phyloP scores from a whole-genome alignment of 805 yeast genomes.

The Nakazawaea pomicola region DNA sequence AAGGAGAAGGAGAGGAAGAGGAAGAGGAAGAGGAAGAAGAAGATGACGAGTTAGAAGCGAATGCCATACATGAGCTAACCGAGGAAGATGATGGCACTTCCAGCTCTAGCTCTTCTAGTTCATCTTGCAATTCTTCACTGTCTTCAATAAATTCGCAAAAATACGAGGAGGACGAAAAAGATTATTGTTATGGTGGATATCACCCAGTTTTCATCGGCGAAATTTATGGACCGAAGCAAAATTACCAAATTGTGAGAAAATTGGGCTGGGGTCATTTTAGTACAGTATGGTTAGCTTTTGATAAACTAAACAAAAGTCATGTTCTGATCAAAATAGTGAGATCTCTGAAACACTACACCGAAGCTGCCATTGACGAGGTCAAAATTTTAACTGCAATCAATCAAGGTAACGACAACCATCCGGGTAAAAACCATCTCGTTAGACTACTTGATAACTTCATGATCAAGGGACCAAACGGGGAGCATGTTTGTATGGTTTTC shows the following conservation, averaged over 20 bases:
- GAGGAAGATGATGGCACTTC: background rate
- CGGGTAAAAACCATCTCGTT: constrained; percentile 49
- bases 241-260: constrained; percentile 47
- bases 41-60: background rate
- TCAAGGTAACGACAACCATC: constrained; percentile 30
- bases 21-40: constrained; percentile 5
- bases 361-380: constrained; percentile 65
- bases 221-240: constrained; percentile 37
- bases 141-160: constrained; percentile 15
- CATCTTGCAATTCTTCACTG: constrained; percentile 10
- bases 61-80: background rate
- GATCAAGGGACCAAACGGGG: constrained; percentile 58
- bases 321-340: constrained; percentile 63
- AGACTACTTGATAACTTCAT: constrained; percentile 50
- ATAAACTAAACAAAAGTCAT: constrained; percentile 32
- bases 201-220: constrained; percentile 60
- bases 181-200: constrained; percentile 58
- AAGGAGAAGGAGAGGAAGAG: background rate
- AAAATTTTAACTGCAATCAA: constrained; percentile 35
- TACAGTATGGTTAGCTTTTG: constrained; percentile 63
- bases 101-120: background rate
- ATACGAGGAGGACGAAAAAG: constrained; percentile 45
- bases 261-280: constrained; percentile 73
- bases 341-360: constrained; percentile 46
- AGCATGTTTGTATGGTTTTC: constrained; percentile 61